A percentile compares a stretch with the other conserved stretches of the same genome.
phyloP scores from a whole-genome alignment of 768 basidiomycete species.

The Agaricus subrufescens region DNA sequence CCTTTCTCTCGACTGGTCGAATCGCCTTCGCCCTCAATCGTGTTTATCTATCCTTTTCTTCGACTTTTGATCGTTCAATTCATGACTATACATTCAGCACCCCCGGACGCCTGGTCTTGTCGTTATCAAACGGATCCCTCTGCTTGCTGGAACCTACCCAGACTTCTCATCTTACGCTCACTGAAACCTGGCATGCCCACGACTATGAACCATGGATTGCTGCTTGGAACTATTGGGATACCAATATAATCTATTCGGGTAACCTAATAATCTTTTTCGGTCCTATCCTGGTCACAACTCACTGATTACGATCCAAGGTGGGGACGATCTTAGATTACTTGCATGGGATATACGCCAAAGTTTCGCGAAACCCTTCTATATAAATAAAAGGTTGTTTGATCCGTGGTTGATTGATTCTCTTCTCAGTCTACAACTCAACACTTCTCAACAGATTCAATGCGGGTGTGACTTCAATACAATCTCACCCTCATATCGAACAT shows the following conservation, averaged over 20 bases:
- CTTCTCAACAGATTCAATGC: slow-evolving; percentile 73
- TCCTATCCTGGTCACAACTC: background rate
- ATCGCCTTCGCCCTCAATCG: slow-evolving; percentile 49
- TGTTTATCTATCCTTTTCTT: slow-evolving; percentile 21
- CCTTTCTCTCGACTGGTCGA: slow-evolving; percentile 93
- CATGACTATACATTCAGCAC: slow-evolving; percentile 25
- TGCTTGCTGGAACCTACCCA: slow-evolving; percentile 53
- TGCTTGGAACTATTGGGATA: slow-evolving; percentile 86
- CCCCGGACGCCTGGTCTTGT: slow-evolving; percentile 63
- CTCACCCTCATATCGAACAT: slow-evolving; percentile 74
- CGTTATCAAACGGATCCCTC: slow-evolving; percentile 76
- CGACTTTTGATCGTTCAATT: background rate
- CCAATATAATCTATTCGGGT: slow-evolving; percentile 83
- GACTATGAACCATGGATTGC: slow-evolving; percentile 94
- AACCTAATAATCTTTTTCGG: slow-evolving; percentile 34
- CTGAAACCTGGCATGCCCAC: slow-evolving; percentile 78
- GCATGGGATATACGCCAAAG: slow-evolving; percentile 83
- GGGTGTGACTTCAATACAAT: slow-evolving; percentile 89
- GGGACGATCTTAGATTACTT: slow-evolving; percentile 89
- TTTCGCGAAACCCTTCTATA: slow-evolving; percentile 51
- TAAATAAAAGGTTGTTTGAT: slow-evolving; percentile 60
- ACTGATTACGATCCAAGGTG: slow-evolving; percentile 46
- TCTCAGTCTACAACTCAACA: background rate
- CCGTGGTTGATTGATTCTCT: background rate
- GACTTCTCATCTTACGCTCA: slow-evolving; percentile 37